These are phyloP conservation scores for Phoma sp. DNA, from an alignment of 2,329 filamentous ascomycete species.

Conservation along the genomic window DNA sequence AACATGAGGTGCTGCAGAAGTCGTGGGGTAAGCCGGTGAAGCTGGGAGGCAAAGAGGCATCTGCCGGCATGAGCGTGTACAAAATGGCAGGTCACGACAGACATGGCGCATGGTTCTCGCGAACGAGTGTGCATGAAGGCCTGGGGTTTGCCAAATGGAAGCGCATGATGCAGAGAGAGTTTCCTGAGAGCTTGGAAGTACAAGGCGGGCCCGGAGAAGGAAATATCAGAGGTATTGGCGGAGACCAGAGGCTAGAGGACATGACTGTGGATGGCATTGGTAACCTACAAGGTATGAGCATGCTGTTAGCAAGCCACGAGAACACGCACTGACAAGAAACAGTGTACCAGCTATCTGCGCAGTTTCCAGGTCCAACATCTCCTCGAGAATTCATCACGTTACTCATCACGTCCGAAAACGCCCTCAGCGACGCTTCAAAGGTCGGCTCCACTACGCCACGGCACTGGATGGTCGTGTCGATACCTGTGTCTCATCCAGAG, in stretches of 20 bases:
- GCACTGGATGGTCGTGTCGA: slow-evolving; percentile 87
- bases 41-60: slow-evolving; percentile 73
- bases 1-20: slow-evolving; percentile 70
- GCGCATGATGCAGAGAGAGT: slow-evolving; percentile 77
- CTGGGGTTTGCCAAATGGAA: slow-evolving; percentile 80
- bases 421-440: slow-evolving; percentile 56
- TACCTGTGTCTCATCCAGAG: slow-evolving; percentile 78
- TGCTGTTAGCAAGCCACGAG: no score
- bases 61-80: slow-evolving; percentile 77
- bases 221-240: slow-evolving; percentile 83
- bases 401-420: slow-evolving; percentile 69
- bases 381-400: slow-evolving; percentile 87
- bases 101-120: slow-evolving; percentile 87
- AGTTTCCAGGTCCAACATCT: slow-evolving; percentile 87
- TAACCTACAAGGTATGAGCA: slow-evolving; percentile 64
- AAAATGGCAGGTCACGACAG: slow-evolving; percentile 81
- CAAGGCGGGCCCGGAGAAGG: slow-evolving; percentile 73
- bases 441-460: slow-evolving; percentile 57
- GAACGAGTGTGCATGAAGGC: slow-evolving; percentile 81
- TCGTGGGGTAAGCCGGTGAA: slow-evolving; percentile 88
- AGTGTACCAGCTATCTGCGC: slow-evolving; percentile 86
- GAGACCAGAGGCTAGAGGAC: slow-evolving; percentile 75
- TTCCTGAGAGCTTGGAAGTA: slow-evolving; percentile 75
- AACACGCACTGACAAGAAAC: slow-evolving; percentile 16
- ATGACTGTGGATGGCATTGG: slow-evolving; percentile 65